Base-by-base conservation (phyloP, 352 stramenopile species). In the Lagenidium giganteum region DNA sequence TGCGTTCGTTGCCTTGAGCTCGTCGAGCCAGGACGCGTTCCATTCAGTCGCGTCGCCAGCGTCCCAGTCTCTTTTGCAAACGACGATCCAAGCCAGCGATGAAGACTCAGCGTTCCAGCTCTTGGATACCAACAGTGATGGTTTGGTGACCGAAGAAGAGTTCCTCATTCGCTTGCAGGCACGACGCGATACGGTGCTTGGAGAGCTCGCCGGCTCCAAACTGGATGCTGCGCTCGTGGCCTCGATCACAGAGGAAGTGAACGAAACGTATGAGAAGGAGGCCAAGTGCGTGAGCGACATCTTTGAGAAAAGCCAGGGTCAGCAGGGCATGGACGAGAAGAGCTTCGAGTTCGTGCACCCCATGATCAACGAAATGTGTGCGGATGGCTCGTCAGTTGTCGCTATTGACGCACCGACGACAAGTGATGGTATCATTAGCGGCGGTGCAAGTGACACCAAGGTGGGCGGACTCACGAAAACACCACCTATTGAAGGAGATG, bases 331-430 rank as follows among this genome's bases (percentile, higher is more conserved):
- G 0, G 37, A 53, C 37, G 33, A 33, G n/a, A 22, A 49, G 9
- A 37, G 38, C 26, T 59, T 59, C 24, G 27, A 35, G 30, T 49
- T 53, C 27, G 51, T 59, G n/a, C 42, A 49, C 8, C 51, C 42
- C 9, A 17, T 53, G 13, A 47, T 59, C 24, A 11, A 41, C 20
- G 18, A 41, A 5, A 21, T 41, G 18, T 16, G 34, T n/a, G 18
- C 22, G 6, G 34, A 41, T 41, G 34, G 34, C 18, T 45, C 2
- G 26, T 16, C 18, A 31, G 31, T 26, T 24, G 34, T 18, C 23
- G 39, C 23, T 16, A 32, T 30, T 24, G 34, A 41, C 34, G 16
- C 17, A 35, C 22, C 43, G 7, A 31, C 25, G 5, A 16, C 8
- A 12, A 43, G 6, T 11, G 16, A 18, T 32, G 36, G 27, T 24